Percentiles rank a stretch among this genome's conserved stretches.
Evolutionary conservation across 352 stramenopile genomes (phyloP).

Genomic region (Saprolegnia diclina): DNA sequence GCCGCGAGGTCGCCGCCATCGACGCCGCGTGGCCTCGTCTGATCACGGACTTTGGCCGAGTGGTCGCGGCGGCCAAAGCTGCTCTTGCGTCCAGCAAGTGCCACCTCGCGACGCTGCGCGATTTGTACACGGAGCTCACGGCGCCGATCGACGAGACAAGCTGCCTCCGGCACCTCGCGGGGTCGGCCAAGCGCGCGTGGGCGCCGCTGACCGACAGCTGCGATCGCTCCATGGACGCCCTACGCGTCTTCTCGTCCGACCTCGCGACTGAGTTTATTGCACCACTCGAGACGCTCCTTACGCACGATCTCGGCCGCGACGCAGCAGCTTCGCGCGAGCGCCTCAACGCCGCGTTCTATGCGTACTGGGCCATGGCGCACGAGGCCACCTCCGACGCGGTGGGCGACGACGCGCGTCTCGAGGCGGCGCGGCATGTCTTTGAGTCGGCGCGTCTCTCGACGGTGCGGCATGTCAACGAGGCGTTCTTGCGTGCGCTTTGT

Average conservation of each 20-base stretch:
- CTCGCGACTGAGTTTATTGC: neutral
- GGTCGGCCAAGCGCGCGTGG: neutral
- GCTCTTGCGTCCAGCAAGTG: neutral
- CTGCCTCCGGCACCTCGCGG: neutral
- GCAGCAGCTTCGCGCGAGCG: neutral
- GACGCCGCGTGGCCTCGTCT: neutral
- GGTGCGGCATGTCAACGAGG: neutral
- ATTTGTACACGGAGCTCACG: neutral
- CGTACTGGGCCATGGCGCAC: neutral
- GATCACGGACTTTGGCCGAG: neutral
- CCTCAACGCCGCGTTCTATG: conserved; percentile 2
- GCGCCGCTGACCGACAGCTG: neutral
- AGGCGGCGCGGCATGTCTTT: neutral
- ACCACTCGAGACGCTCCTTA: neutral
- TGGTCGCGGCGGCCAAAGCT: neutral
- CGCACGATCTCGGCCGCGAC: neutral
- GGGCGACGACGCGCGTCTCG: neutral
- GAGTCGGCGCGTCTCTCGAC: neutral
- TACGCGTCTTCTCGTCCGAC: neutral
- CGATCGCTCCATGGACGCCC: neutral
- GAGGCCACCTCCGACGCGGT: neutral
- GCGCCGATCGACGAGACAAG: neutral
- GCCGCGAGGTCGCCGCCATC: neutral
- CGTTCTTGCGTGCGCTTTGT: neutral
- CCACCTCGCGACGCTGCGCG: neutral